Evolutionary conservation across 2,329 filamentous ascomycete species (phyloP).

Genomic region (Ploettnerulaceae sp.): DNA sequence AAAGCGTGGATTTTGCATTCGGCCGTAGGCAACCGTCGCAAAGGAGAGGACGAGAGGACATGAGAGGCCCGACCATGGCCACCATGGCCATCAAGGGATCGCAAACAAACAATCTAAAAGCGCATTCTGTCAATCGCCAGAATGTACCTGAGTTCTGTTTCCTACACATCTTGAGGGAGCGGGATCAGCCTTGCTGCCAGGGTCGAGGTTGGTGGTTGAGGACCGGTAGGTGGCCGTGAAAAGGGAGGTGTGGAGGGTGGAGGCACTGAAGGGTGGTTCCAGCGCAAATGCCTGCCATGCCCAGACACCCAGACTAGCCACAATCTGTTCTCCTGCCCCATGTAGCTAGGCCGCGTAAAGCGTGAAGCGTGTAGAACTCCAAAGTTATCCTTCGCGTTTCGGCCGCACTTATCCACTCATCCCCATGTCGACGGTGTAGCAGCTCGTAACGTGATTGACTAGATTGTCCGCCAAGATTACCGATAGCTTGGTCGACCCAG

Average conservation of each 20-base stretch:
- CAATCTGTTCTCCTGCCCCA: constrained; percentile 1
- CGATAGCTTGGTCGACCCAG: neutral
- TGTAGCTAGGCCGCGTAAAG: constrained; percentile 3
- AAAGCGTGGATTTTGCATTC: constrained; percentile 6
- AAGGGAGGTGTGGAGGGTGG: neutral
- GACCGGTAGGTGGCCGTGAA: neutral
- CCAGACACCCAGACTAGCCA: neutral
- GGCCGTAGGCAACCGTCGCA: neutral
- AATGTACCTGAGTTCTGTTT: neutral
- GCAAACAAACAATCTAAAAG: neutral
- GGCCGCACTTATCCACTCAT: neutral
- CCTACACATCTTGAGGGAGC: neutral
- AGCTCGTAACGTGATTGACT: constrained; percentile 8
- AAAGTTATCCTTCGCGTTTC: neutral
- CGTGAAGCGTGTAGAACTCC: neutral
- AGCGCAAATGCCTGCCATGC: neutral
- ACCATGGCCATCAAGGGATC: neutral
- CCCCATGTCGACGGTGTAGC: neutral
- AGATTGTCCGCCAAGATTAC: neutral
- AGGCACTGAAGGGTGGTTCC: neutral
- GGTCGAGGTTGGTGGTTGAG: neutral
- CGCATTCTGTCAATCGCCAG: neutral
- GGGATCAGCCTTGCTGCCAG: neutral
- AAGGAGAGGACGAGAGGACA: neutral
- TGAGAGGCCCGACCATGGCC: constrained; percentile 4